Base-by-base conservation (phyloP, 495 filamentous ascomycete genomes). In the Aspergillus leporis region DNA sequence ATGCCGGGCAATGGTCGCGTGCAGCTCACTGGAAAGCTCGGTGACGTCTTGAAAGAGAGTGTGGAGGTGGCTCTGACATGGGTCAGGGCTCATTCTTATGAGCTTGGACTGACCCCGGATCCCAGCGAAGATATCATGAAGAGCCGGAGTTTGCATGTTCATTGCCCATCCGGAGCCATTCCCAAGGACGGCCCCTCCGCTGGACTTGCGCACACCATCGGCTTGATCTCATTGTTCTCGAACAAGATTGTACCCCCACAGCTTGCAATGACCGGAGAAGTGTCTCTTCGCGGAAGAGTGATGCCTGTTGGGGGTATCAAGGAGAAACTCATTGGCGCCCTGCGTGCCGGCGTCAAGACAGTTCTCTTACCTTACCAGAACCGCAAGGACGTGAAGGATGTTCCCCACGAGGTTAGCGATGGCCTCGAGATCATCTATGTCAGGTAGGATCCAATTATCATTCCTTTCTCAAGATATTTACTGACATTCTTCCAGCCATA, bases 21-120 rank as follows among this genome's bases (percentile, higher is more conserved):
- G 48, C 93, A 97, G 75, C 85, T 98, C n/a, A 99, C 94, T 16
- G 94, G 94, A 49, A 99, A 96, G 68, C 85, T 99, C n/a, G 95
- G 94, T 57, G 92, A 96, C 69, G 94, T 98, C 19, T 85, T 99
- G 43, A 97, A 97, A 76, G 94, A 99, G 74, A 92, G 88, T 61
- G 95, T 97, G 41, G 93, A 98, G 70, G 94, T 99, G 21, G 94
- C 94, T 22, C 81, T 98, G 38, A 88, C 88, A 12, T 98, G 94
- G 94, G 94, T 99, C 34, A 96, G 97, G 74, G 90, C 92, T 21
- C 94, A 98, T 71, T 93, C 94, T 3, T 97, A 87, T 66, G 91
- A 93, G 66, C 83, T 99, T 18, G 92, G 92, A 13, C 74, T 99
- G 51, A 91, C 92, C 4, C 79, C 84, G 50, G 85, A 89, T 58